Conservation (phyloP, 441 rosid species). For the Jatropha multifida region DNA sequence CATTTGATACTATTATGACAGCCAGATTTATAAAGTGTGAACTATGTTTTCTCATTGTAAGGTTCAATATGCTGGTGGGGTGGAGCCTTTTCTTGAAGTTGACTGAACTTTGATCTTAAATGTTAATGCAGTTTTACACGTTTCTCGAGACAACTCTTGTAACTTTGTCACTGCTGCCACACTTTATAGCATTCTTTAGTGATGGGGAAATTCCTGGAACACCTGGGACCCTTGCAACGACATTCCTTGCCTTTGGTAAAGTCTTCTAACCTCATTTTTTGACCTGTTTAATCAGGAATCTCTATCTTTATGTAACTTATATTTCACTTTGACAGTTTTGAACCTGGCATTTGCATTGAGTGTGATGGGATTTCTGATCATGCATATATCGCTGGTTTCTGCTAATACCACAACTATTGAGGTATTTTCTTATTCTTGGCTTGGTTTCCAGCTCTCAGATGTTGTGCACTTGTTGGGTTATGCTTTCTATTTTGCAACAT, state of each 20-base stretch:
- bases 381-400: constrained; percentile 76
- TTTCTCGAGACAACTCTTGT: constrained; percentile 84
- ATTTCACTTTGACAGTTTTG: constrained; percentile 50
- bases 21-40: background rate
- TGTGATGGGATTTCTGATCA: constrained; percentile 79
- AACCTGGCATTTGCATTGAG: constrained; percentile 85
- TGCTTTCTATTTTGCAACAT: background rate
- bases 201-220: constrained; percentile 91
- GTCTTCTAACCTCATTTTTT: constrained; percentile 4
- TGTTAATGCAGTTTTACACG: constrained; percentile 70
- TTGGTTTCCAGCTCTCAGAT: background rate
- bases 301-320: constrained; percentile 4
- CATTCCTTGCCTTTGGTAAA: constrained; percentile 85
- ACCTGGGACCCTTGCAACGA: constrained; percentile 82
- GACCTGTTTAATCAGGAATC: background rate
- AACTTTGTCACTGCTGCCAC: constrained; percentile 69
- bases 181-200: constrained; percentile 77
- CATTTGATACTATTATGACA: background rate
- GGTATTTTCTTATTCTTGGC: constrained; percentile 41
- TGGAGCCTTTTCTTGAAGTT: constrained; percentile 3
- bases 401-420: constrained; percentile 87
- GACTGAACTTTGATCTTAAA: constrained; percentile 17
- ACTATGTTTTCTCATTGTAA: background rate
- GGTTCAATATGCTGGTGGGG: background rate
- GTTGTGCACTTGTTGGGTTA: constrained; percentile 1